A percentile compares a stretch with the other conserved stretches of the same genome.
These are phyloP conservation scores for Paratrimastix pyriformis DNA, from an alignment of 78 protist species.

Conservation along the genomic window DNA sequence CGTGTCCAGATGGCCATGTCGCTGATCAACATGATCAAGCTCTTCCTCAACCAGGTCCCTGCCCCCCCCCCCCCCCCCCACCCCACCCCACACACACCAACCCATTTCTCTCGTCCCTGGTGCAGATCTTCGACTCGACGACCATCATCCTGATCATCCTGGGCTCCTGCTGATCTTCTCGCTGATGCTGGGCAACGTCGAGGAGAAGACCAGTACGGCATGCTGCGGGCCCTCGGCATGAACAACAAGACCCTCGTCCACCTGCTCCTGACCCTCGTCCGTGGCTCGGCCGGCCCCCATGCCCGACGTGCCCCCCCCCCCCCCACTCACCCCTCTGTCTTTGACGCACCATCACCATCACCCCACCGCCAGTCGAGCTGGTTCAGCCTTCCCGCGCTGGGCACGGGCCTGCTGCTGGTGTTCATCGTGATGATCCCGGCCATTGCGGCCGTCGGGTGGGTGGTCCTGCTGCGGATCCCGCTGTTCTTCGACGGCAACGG, in stretches of 20 bases:
- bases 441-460: neutral
- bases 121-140: constrained; percentile 30
- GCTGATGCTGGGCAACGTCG: constrained; percentile 62
- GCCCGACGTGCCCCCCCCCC: too few species aligned
- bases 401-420: constrained; percentile 51
- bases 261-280: constrained; percentile 8
- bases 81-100: too few species aligned
- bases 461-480: neutral
- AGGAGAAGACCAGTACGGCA: constrained; percentile 81
- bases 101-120: too few species aligned
- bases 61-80: too few species aligned
- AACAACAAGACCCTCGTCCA: neutral
- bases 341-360: too few species aligned
- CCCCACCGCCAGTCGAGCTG: too few species aligned
- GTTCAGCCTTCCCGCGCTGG: constrained; percentile 57
- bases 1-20: too few species aligned
- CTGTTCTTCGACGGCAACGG: neutral
- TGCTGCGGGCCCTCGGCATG: constrained; percentile 82
- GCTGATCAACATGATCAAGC: too few species aligned
- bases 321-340: too few species aligned
- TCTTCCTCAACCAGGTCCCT: too few species aligned
- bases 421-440: neutral
- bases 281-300: neutral
- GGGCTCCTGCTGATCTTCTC: constrained; percentile 72
- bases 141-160: constrained; percentile 31